These are phyloP conservation scores for Fusarium sp. DNA, from an alignment of 2,329 filamentous ascomycete species.

Conservation along the genomic window DNA sequence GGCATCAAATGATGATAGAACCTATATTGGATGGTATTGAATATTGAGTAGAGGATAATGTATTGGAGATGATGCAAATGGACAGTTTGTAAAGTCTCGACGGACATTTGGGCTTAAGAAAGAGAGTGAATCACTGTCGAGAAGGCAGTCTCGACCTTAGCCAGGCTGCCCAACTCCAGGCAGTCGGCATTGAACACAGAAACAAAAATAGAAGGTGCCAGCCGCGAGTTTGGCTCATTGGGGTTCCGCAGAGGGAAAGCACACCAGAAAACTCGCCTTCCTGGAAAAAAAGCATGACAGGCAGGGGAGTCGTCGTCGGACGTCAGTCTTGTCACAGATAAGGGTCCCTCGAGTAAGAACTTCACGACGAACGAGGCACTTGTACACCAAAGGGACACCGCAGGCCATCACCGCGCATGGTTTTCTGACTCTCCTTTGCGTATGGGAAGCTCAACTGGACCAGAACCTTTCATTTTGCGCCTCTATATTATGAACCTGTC, in stretches of 20 bases:
- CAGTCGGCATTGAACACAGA: no score
- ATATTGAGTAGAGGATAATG: not conserved
- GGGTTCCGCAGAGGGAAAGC: not conserved
- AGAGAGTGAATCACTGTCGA: not conserved
- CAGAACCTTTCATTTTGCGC: not conserved
- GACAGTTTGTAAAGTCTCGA: not conserved
- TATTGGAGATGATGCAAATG: not conserved
- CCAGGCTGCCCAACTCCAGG: not conserved
- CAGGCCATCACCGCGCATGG: not conserved
- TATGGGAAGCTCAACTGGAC: no score
- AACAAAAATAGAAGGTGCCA: not conserved
- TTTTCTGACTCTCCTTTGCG: not conserved
- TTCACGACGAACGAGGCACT: not conserved
- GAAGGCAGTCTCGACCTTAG: not conserved
- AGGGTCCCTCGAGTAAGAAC: not conserved
- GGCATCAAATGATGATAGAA: not conserved
- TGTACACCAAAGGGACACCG: not conserved
- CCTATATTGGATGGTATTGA: not conserved
- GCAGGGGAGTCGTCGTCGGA: not conserved
- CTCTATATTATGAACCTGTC: not conserved
- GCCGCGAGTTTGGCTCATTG: no score
- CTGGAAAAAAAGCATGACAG: not conserved
- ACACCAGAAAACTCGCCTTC: not conserved
- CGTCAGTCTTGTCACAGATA: not conserved
- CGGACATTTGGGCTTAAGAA: not conserved